Base-by-base conservation (phyloP, 2,329 filamentous ascomycete species). In the Alternaria postmessia region DNA sequence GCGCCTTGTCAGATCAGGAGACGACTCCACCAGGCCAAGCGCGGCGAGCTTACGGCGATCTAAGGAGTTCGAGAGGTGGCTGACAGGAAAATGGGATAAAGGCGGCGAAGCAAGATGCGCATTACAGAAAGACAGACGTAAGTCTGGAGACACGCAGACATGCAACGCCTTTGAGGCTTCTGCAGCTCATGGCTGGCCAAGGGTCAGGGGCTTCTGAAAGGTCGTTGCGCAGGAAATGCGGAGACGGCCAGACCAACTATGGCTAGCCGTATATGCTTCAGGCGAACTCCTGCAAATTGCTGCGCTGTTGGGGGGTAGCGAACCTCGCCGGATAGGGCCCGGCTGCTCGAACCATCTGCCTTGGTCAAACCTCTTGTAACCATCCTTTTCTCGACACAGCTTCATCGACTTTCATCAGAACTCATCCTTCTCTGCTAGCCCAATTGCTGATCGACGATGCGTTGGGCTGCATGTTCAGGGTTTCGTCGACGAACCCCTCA, bases 141-240 rank as follows among this genome's bases (percentile, higher is more conserved):
- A 66, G 65, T 68, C 64, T 48, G 72, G 67, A 72, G 66, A 67
- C 69, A 70, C 65, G 73, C 72, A 74, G 69, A 72, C 67, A 56
- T 67, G 61, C 71, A 75, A 77, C 75, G 74, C 75, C 75, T 78
- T 78, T 78, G 76, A 78, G 75, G 76, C 73, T 77, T 78, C 73
- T 75, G 74, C 74, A 75, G 64, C 71, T 73, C 69, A 68, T 72
- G 71, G 73, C 69, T 70, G 63, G 69, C 71, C 74, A 75, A 76
- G 73, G 75, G 71, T 77, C 74, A 78, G 75, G 76, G 76, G 76
- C 73, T 76, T 57, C 66, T 73, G 59, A 70, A 73, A 72, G 74
- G 75, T 73, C 74, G 73, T 75, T 74, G 74, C 72, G 75, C 72
- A 74, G 74, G 62, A 65, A 78, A 78, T 78, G 76, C 76, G 76